These are phyloP conservation scores for Boletus coffeatus DNA, from an alignment of 1,284 basidiomycete species.

Conservation along the genomic window DNA sequence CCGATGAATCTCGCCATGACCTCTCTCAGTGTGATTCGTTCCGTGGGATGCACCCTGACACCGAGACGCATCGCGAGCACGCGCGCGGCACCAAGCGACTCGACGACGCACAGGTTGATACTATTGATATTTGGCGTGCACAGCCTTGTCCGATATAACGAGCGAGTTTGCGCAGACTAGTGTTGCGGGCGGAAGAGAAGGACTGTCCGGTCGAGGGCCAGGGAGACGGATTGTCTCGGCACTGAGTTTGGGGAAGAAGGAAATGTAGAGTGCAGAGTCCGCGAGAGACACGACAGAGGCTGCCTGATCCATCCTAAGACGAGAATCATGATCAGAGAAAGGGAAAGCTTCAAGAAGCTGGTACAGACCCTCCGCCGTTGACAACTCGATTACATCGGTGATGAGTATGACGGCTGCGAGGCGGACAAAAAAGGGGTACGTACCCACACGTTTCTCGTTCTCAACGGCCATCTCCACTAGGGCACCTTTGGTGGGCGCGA, in stretches of 20 bases:
- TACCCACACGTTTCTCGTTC: conserved; percentile 78
- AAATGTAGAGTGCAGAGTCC: conserved; percentile 70
- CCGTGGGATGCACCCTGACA: conserved; percentile 37
- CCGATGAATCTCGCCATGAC: conserved; percentile 44
- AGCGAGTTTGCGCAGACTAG: conserved; percentile 85
- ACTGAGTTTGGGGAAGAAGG: conserved; percentile 72
- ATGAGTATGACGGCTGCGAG: conserved; percentile 4
- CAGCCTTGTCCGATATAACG: conserved; percentile 77
- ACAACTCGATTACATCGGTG: conserved; percentile 37
- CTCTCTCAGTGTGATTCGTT: conserved; percentile 49
- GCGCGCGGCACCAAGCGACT: conserved; percentile 75
- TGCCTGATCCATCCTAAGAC: conserved; percentile 73
- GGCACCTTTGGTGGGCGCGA: conserved; percentile 51
- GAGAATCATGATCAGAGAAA: conserved; percentile 1
- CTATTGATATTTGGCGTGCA: conserved; percentile 71
- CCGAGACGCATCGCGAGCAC: conserved; percentile 59
- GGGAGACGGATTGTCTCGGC: conserved; percentile 61
- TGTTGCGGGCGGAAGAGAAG: conserved; percentile 36
- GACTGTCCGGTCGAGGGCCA: conserved; percentile 31
- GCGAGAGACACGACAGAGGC: conserved; percentile 72
- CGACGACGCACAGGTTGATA: conserved; percentile 78
- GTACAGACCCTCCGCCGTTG: conserved; percentile 66
- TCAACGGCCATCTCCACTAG: conserved; percentile 75
- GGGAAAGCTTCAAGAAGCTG: background rate
- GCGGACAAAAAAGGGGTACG: conserved; percentile 15